A percentile compares a stretch with the other conserved stretches of the same genome.
phyloP scores from a whole-genome alignment of 2,329 filamentous ascomycete species.

The Venturia aucupariae region DNA sequence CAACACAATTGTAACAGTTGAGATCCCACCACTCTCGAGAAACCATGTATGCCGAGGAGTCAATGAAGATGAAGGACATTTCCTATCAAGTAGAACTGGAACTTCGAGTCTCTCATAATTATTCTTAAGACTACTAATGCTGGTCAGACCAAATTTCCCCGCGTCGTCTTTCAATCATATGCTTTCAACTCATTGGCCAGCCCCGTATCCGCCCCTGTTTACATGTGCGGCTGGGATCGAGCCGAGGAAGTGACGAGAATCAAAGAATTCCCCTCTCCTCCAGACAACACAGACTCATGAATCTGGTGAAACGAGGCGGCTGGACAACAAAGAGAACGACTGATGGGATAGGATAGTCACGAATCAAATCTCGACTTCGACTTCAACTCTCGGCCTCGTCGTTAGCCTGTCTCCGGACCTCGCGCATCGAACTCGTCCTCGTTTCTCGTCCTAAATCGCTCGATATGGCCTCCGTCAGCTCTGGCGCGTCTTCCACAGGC shows the following conservation, averaged over 20 bases:
- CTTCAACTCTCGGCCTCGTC: neutral
- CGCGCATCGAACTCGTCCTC: neutral
- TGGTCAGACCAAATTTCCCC: too few relatives aligned
- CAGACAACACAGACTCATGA: neutral
- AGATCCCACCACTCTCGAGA: too few relatives aligned
- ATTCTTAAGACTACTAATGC: too few relatives aligned
- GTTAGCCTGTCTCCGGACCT: neutral
- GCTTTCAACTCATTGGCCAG: neutral
- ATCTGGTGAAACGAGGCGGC: neutral
- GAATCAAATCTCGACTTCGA: neutral
- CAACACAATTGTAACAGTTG: too few relatives aligned
- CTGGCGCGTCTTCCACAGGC: constrained; percentile 1
- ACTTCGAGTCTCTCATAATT: too few relatives aligned
- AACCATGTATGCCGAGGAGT: too few relatives aligned
- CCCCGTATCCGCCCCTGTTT: neutral
- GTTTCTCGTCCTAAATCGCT: neutral
- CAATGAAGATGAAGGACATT: too few relatives aligned
- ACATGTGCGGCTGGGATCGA: neutral
- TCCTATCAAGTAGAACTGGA: too few relatives aligned
- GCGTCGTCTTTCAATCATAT: neutral
- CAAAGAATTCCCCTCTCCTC: neutral
- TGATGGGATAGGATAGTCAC: constrained; percentile 1
- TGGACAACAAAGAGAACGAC: neutral
- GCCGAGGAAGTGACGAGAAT: neutral
- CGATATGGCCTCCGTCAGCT: constrained; percentile 4